Evolutionary conservation across 2,329 filamentous ascomycete genomes (phyloP).

Genomic region (Botrytis squamosa): DNA sequence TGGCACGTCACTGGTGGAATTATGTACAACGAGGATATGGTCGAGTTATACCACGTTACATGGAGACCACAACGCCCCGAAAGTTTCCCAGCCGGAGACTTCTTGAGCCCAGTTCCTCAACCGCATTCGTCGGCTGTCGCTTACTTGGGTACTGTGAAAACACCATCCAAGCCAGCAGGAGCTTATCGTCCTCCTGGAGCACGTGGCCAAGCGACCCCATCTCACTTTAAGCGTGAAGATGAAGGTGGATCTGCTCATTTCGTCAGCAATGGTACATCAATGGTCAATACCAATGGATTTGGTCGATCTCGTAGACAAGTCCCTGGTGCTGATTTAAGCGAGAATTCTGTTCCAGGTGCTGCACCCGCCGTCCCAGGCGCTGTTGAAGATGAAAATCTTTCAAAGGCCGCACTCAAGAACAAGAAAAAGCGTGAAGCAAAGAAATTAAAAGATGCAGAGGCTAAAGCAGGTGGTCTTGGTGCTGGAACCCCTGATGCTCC

Average conservation of each 20-base stretch:
- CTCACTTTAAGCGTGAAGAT: constrained; percentile 97
- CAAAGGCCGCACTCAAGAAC: constrained; percentile 87
- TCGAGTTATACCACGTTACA: constrained; percentile 84
- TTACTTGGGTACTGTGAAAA: constrained; percentile 85
- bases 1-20: constrained; percentile 88
- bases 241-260: constrained; percentile 89
- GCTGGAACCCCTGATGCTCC: constrained; percentile 31
- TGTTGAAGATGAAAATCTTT: constrained; percentile 65
- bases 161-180: constrained; percentile 93
- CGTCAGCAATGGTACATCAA: constrained; percentile 72
- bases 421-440: constrained; percentile 98
- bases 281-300: constrained; percentile 71
- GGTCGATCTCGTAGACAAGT: constrained; percentile 71
- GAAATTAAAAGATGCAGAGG: constrained; percentile 79
- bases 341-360: constrained; percentile 65
- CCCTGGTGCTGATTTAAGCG: constrained; percentile 77
- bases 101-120: constrained; percentile 69
- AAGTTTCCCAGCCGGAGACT: constrained; percentile 62
- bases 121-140: constrained; percentile 80
- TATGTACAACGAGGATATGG: constrained; percentile 95
- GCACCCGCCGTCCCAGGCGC: constrained; percentile 60
- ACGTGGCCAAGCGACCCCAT: constrained; percentile 80
- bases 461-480: constrained; percentile 50
- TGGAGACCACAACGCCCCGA: constrained; percentile 77
- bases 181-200: constrained; percentile 95